phyloP scores from a whole-genome alignment of 495 filamentous ascomycete species.

The Filosporella fistucella region DNA sequence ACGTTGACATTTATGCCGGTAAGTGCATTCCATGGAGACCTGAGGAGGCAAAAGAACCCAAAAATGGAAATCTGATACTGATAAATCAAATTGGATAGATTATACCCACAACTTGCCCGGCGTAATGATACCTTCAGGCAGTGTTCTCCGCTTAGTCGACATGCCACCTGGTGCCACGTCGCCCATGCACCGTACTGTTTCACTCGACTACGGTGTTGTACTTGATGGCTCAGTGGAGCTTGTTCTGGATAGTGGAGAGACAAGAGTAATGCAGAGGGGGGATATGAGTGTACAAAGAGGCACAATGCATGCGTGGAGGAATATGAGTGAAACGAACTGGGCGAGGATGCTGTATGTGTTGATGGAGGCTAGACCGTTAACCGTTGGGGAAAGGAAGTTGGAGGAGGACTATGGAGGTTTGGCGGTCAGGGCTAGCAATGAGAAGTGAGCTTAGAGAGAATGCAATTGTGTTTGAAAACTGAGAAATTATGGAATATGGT shows the following conservation, averaged over 20 bases:
- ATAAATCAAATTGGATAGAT: conserved; percentile 37
- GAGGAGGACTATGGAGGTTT: no score
- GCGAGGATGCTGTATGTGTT: conserved; percentile 56
- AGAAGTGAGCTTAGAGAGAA: no score
- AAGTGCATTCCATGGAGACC: no score
- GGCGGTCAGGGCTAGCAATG: no score
- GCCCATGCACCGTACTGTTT: conserved; percentile 68
- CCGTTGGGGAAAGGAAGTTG: conserved; percentile 35
- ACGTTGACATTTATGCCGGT: no score
- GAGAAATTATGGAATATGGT: no score
- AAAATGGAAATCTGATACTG: conserved; percentile 46
- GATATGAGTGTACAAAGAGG: conserved; percentile 62
- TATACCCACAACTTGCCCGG: conserved; percentile 22
- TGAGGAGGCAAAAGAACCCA: no score
- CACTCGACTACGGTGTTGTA: conserved; percentile 72
- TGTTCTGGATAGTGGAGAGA: conserved; percentile 56
- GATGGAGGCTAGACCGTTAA: conserved; percentile 33
- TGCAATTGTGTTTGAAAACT: no score
- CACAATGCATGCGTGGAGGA: conserved; percentile 66
- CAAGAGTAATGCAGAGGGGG: conserved; percentile 48
- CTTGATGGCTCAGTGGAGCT: conserved; percentile 69
- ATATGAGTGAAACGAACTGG: conserved; percentile 45
- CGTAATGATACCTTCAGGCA: conserved; percentile 37
- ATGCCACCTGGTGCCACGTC: conserved; percentile 48
- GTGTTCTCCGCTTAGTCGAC: conserved; percentile 57